These are phyloP conservation scores for Clathrospora elynae DNA, from an alignment of 2,329 filamentous ascomycete species.

Conservation along the genomic window DNA sequence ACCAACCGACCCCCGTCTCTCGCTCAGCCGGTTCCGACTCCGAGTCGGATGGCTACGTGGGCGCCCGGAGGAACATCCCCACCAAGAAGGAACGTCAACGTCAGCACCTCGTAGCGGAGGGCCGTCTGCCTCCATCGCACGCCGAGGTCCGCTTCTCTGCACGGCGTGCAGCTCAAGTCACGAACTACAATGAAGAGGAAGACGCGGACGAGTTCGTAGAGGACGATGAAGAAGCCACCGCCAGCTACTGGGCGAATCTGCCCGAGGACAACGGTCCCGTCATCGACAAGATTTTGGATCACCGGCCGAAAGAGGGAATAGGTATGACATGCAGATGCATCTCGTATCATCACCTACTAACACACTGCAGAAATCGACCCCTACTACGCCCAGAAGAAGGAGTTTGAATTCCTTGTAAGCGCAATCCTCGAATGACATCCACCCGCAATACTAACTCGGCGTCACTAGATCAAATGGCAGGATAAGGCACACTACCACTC, in stretches of 20 bases:
- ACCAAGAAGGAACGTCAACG: conserved; percentile 78
- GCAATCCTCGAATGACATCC: conserved; percentile 22
- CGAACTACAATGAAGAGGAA: conserved; percentile 71
- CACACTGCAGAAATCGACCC: conserved; percentile 41
- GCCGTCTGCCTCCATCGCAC: conserved; percentile 66
- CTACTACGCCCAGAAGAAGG: conserved; percentile 60
- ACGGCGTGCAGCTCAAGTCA: conserved; percentile 76
- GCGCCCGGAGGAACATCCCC: conserved; percentile 67
- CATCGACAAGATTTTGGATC: conserved; percentile 89
- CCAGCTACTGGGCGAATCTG: conserved; percentile 71
- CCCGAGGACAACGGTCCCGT: conserved; percentile 80
- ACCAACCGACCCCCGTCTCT: conserved; percentile 56
- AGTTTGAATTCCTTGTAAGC: conserved; percentile 77
- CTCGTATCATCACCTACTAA: conserved; percentile 23
- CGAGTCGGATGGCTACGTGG: conserved; percentile 71
- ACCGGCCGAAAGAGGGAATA: conserved; percentile 72
- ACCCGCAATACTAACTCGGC: conserved; percentile 17
- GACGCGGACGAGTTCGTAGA: conserved; percentile 60
- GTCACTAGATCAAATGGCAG: conserved; percentile 86
- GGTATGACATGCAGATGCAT: conserved; percentile 37
- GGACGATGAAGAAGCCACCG: conserved; percentile 66
- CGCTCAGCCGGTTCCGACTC: conserved; percentile 68
- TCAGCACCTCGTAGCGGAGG: conserved; percentile 67
- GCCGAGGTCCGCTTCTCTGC: conserved; percentile 91
- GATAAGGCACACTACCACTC: conserved; percentile 93